Base-by-base conservation (phyloP, 768 basidiomycete species). In the Cubamyces sp. region DNA sequence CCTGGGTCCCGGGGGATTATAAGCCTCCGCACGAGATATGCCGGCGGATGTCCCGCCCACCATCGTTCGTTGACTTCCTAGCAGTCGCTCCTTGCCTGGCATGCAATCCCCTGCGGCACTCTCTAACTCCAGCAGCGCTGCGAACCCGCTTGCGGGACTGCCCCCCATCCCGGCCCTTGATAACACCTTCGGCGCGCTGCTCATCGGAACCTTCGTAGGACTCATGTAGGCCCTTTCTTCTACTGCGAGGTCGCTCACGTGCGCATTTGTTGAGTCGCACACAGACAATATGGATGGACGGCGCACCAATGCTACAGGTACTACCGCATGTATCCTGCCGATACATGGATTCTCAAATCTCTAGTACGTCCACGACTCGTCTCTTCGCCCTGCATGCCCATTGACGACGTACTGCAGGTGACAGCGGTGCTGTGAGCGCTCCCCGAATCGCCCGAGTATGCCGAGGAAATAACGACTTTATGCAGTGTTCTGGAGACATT, bases 261-360 rank as follows among this genome's bases (percentile, higher is more conserved):
- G 5, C 28, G 5, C 42, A 41, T 15, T 11, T n/a, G 9, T 11
- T 25, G 11, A 30, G n/a, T 30, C n/a, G 18, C 2, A 1, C 14
- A 34, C 46, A 62, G 61, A 51, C 61, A 62, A 25, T 62, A 57
- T 39, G 61, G 61, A 37, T 62, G 61, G 61, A 62, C 61, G 3
- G 49, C 40, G 6, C 25, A 57, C 42, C 61, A 62, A 21, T 56
- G 61, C 41, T 57, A 62, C 30, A 21, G 16, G 18, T 62, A 62
- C 18, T 62, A 52, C 34, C 48, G 61, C 40, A n/a, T 30, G 23
- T 62, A 62, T 25, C 49, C 48, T 5, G 18, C 23, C 0, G 61
- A 62, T 21, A 57, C 21, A 12, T 40, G 54, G 50, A 18, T 39
- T 3, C 30, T 62, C 3, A 62, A 55, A 21, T 6, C 37, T 9